phyloP scores from a whole-genome alignment of 768 basidiomycete species.

The Auriscalpium microsporum region DNA sequence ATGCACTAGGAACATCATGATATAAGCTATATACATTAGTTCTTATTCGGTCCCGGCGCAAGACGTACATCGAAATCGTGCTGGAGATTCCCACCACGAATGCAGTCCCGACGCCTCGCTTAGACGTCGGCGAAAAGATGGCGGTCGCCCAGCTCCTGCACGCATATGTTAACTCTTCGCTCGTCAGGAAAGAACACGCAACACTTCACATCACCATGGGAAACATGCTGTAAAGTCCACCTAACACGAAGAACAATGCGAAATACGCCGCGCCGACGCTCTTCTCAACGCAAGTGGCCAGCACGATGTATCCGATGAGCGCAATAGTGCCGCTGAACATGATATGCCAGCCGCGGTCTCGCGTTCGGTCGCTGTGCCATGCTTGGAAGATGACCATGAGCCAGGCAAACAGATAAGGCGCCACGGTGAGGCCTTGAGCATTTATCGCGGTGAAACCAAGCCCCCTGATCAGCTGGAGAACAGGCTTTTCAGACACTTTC shows the following conservation, averaged over 20 bases:
- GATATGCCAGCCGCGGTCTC: conserved; percentile 48
- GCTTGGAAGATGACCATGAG: conserved; percentile 47
- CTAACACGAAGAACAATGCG: conserved; percentile 47
- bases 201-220: conserved; percentile 47
- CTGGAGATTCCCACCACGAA: conserved; percentile 55
- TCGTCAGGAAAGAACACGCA: not conserved
- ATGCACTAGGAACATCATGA: conserved; percentile 29
- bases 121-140: conserved; percentile 49
- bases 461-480: conserved; percentile 38
- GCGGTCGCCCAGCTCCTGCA: conserved; percentile 53
- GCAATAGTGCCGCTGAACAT: conserved; percentile 40
- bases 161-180: not conserved
- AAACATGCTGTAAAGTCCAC: conserved; percentile 46
- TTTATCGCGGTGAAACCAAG: conserved; percentile 50
- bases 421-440: conserved; percentile 51
- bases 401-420: conserved; percentile 49
- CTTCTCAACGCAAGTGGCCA: conserved; percentile 42
- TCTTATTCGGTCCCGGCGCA: not conserved
- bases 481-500: not conserved
- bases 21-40: not conserved
- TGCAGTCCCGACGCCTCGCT: conserved; percentile 51
- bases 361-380: conserved; percentile 45
- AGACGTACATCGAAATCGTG: conserved; percentile 44
- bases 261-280: conserved; percentile 49
- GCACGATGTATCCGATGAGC: conserved; percentile 44